These are phyloP conservation scores for Medakamo hakoo DNA, from an alignment of 139 green algal species.

Conservation along the genomic window DNA sequence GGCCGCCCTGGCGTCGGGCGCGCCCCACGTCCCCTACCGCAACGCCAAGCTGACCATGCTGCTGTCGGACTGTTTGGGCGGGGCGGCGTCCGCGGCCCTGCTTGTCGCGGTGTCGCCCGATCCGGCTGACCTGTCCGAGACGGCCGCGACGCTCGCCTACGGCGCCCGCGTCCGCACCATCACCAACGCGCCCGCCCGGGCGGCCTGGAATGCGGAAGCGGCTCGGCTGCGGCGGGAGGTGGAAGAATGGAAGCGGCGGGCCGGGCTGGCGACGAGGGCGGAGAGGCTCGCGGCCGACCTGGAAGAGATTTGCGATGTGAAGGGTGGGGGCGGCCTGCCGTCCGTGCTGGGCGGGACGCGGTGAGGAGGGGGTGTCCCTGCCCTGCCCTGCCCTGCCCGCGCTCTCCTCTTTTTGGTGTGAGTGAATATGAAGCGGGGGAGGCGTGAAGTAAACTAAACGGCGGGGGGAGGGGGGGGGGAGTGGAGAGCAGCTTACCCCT, in stretches of 20 bases:
- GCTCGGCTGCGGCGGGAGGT: slow-evolving; percentile 59
- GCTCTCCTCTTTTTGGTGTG: too few relatives aligned
- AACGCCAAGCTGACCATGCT: slow-evolving; percentile 99
- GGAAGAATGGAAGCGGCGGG: slow-evolving; percentile 85
- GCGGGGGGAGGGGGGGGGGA: too few relatives aligned
- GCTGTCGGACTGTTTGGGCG: slow-evolving; percentile 78
- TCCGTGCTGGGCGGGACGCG: too few relatives aligned
- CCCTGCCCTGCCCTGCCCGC: too few relatives aligned
- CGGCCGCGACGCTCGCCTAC: slow-evolving; percentile 70
- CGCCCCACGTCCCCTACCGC: slow-evolving; percentile 63
- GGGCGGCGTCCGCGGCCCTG: slow-evolving; percentile 62
- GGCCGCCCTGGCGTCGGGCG: slow-evolving; percentile 66
- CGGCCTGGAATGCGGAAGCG: slow-evolving; percentile 74
- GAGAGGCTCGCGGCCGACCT: slow-evolving; percentile 12
- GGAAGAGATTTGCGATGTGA: slow-evolving; percentile 11
- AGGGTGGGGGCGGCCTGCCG: background rate
- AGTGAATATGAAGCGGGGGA: too few relatives aligned
- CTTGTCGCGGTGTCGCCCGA: slow-evolving; percentile 70
- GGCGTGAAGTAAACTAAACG: too few relatives aligned
- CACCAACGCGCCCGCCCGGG: slow-evolving; percentile 72
- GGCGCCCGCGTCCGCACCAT: slow-evolving; percentile 86
- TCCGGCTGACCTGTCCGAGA: slow-evolving; percentile 82
- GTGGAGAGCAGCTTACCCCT: too few relatives aligned
- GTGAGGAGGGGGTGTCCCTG: too few relatives aligned
- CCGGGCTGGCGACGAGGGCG: slow-evolving; percentile 37